Evolutionary conservation across 768 basidiomycete species (phyloP).

Genomic region (Collybia sp.): DNA sequence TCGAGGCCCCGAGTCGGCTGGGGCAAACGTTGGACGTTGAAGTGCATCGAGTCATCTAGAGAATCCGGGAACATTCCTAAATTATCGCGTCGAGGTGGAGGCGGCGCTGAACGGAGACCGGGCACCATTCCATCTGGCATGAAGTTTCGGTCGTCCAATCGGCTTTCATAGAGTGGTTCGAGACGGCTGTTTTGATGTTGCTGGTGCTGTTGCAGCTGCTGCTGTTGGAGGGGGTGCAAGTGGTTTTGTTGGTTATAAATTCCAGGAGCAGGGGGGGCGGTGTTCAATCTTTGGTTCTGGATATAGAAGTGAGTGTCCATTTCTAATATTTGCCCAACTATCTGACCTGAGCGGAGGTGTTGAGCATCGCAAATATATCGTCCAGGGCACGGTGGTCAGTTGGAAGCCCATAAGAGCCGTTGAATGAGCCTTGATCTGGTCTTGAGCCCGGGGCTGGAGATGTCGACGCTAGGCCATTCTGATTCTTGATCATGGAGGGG

Average conservation of each 20-base stretch:
- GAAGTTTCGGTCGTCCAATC: conserved; percentile 71
- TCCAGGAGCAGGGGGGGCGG: conserved; percentile 16
- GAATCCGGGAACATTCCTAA: conserved; percentile 51
- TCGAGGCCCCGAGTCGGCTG: conserved; percentile 49
- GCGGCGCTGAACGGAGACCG: conserved; percentile 65
- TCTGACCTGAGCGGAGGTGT: conserved; percentile 65
- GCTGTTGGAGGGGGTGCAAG: conserved; percentile 34
- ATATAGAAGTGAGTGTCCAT: conserved; percentile 9
- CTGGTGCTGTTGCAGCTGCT: conserved; percentile 22
- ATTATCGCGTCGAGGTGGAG: conserved; percentile 57
- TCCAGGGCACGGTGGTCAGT: conserved; percentile 64
- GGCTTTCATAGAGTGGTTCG: conserved; percentile 70
- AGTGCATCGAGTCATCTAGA: conserved; percentile 57
- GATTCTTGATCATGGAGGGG: conserved; percentile 28
- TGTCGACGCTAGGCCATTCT: conserved; percentile 34
- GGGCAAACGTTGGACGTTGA: conserved; percentile 53
- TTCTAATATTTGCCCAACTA: conserved; percentile 2
- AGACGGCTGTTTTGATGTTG: conserved; percentile 43
- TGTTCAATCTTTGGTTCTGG: conserved; percentile 10
- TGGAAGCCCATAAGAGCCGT: conserved; percentile 26
- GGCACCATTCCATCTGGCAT: conserved; percentile 85
- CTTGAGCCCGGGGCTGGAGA: conserved; percentile 44
- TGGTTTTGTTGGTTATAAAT: conserved; percentile 27
- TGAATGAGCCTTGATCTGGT: conserved; percentile 37
- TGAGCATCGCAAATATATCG: conserved; percentile 79